A percentile compares a stretch with the other conserved stretches of the same genome.
phyloP scores from a whole-genome alignment of 768 basidiomycete genomes.

The Candolleomyces aberdarensis region DNA sequence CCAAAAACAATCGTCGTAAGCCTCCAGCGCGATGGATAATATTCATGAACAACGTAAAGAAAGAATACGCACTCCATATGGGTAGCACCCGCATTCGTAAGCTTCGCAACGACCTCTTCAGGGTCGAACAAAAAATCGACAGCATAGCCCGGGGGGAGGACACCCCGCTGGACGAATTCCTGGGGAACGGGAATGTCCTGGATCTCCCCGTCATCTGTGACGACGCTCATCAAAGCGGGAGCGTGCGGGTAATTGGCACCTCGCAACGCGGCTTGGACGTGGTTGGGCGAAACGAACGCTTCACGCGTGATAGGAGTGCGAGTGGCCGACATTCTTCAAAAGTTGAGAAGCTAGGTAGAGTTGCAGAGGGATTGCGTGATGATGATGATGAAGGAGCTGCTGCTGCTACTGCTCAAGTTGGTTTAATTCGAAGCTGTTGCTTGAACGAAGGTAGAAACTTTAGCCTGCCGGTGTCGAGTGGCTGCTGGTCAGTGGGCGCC shows the following conservation, averaged over 20 bases:
- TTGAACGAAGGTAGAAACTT: too few species aligned
- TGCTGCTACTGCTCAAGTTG: too few species aligned
- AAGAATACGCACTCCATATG: background rate
- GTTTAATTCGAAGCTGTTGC: too few species aligned
- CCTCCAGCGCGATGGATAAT: background rate
- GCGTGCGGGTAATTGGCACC: background rate
- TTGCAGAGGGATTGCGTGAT: background rate
- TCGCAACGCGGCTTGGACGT: background rate
- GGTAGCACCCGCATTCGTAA: background rate
- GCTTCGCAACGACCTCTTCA: background rate
- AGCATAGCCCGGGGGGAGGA: background rate
- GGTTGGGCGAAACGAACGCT: background rate
- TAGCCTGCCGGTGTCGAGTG: too few species aligned
- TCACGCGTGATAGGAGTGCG: conserved; percentile 1
- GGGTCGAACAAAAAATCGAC: conserved; percentile 4
- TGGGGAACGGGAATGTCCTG: background rate
- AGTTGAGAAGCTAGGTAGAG: background rate
- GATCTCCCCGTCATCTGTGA: background rate
- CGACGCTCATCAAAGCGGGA: background rate
- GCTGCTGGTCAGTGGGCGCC: too few species aligned
- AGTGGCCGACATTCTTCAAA: background rate
- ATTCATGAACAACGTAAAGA: background rate
- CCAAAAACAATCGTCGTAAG: background rate
- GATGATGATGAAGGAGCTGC: background rate
- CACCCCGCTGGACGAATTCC: background rate